These are phyloP conservation scores for Wallemia hederae DNA, from an alignment of 1,284 basidiomycete genomes.

Conservation along the genomic window DNA sequence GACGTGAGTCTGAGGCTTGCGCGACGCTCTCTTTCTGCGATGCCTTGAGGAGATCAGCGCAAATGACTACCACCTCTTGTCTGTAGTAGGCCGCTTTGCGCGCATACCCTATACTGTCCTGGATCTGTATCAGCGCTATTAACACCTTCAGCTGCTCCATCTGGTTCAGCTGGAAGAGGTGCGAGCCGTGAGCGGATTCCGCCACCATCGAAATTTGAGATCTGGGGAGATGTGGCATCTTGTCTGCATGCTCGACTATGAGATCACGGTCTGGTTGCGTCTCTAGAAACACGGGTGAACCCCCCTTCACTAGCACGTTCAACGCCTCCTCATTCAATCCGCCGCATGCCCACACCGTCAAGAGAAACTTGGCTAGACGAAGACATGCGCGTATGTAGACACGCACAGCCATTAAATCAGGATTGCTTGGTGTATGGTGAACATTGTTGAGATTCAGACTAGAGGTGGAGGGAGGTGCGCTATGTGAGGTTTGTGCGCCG, in stretches of 20 bases:
- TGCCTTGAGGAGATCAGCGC: slow-evolving; percentile 13
- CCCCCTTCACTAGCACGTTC: not conserved
- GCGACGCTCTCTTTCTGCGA: slow-evolving; percentile 33
- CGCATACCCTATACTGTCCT: slow-evolving; percentile 8
- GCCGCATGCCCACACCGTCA: slow-evolving; percentile 51
- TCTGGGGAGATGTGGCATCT: slow-evolving; percentile 7
- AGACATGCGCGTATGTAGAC: slow-evolving; percentile 35
- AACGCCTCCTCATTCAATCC: slow-evolving; percentile 37
- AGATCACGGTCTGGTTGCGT: not conserved
- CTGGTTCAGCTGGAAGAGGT: slow-evolving; percentile 17
- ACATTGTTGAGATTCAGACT: not conserved
- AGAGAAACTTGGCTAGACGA: slow-evolving; percentile 35
- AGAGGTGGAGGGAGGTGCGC: not conserved
- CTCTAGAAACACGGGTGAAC: slow-evolving; percentile 1
- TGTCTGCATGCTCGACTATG: not conserved
- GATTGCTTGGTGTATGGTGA: not conserved
- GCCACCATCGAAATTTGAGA: slow-evolving; percentile 2
- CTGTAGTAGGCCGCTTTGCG: slow-evolving; percentile 18
- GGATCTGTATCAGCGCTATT: not conserved
- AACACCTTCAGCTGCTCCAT: slow-evolving; percentile 15
- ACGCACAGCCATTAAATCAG: slow-evolving; percentile 16
- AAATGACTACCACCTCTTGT: slow-evolving; percentile 23
- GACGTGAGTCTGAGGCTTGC: slow-evolving; percentile 15
- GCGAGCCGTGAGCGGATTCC: not conserved
- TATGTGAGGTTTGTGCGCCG: not conserved